phyloP scores from a whole-genome alignment of 2,329 filamentous ascomycete species.

The Fusarium proliferatum region DNA sequence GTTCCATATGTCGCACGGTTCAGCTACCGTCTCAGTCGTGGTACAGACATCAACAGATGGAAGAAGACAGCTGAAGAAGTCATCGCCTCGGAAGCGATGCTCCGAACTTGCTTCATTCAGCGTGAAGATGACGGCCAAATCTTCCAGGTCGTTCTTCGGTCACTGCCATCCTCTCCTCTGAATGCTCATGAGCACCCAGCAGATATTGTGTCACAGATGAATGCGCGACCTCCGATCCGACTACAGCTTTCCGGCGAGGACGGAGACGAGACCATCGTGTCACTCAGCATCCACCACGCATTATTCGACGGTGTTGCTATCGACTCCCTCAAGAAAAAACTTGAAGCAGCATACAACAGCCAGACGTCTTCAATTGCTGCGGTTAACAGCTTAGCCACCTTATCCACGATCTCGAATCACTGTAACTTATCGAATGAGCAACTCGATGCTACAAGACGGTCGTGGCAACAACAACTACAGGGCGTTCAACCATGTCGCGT shows the following conservation, averaged over 20 bases:
- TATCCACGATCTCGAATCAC: background rate
- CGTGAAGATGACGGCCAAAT: constrained; percentile 17
- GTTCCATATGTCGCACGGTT: constrained; percentile 28
- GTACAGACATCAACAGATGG: constrained; percentile 11
- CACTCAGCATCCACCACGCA: constrained; percentile 23
- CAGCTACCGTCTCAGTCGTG: background rate
- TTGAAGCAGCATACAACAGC: background rate
- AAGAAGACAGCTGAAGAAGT: background rate
- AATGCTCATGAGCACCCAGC: background rate
- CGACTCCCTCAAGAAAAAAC: background rate
- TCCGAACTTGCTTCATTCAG: constrained; percentile 24
- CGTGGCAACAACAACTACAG: background rate
- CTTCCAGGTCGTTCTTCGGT: constrained; percentile 17
- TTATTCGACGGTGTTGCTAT: constrained; percentile 22
- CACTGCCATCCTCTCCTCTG: background rate
- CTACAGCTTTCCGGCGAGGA: accelerated
- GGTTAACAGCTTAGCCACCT: accelerated
- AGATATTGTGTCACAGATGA: constrained; percentile 3
- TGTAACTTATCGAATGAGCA: background rate
- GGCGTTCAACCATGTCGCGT: constrained; percentile 5
- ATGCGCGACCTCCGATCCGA: background rate
- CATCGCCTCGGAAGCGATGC: constrained; percentile 9
- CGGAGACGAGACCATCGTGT: accelerated
- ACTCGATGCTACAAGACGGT: background rate
- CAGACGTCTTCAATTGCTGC: accelerated